Conservation (phyloP, 2,329 filamentous ascomycete genomes). For the Westerdykella aurantiaca region DNA sequence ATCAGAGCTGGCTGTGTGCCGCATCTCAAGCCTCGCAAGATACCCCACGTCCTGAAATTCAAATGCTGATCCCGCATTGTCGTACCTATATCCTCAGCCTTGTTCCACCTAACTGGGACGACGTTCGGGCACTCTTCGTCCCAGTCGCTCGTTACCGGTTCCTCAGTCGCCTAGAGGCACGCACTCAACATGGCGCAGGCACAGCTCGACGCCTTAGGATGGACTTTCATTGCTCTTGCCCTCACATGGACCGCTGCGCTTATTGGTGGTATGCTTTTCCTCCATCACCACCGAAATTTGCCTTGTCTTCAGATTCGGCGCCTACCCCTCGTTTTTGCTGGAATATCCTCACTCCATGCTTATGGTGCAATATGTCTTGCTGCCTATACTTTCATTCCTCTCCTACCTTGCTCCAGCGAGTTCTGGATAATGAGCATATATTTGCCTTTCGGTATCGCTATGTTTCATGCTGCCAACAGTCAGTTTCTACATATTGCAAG, state of each 20-base stretch:
- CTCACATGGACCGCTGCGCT: conserved; percentile 16
- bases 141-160: neutral
- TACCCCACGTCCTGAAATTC: too few relatives aligned
- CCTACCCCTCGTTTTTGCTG: conserved; percentile 23
- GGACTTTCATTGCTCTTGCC: conserved; percentile 16
- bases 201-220: conserved; percentile 11
- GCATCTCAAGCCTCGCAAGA: too few relatives aligned
- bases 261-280: conserved; percentile 8
- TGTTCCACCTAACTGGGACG: too few relatives aligned
- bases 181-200: conserved; percentile 10
- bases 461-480: conserved; percentile 33
- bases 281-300: conserved; percentile 17
- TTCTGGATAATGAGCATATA: conserved; percentile 33
- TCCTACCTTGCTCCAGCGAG: conserved; percentile 22
- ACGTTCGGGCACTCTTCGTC: neutral
- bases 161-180: neutral
- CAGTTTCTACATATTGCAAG: conserved; percentile 30
- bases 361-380: conserved; percentile 21
- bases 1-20: too few relatives aligned
- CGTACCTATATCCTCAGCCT: too few relatives aligned
- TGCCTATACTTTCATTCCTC: conserved; percentile 21
- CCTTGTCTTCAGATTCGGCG: conserved; percentile 29
- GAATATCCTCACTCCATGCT: conserved; percentile 20
- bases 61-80: too few relatives aligned
- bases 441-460: conserved; percentile 25